phyloP scores from a whole-genome alignment of 306 rosid genomes.

The Citrullus mucosospermus region DNA sequence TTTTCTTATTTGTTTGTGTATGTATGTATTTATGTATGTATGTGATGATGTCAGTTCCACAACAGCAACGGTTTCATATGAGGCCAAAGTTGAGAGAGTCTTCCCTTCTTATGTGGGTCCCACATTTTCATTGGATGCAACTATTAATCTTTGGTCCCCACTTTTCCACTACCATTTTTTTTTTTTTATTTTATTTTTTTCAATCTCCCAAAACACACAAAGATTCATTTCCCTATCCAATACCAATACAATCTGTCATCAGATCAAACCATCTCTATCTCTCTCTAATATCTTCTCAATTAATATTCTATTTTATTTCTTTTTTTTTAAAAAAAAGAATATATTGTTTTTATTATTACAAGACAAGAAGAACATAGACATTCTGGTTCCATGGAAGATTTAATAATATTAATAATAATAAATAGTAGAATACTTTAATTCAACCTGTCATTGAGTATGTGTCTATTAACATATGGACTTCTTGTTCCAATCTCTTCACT shows the following conservation, averaged over 20 bases:
- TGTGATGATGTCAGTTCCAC: neutral
- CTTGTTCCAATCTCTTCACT: too few relatives aligned
- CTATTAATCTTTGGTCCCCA: neutral
- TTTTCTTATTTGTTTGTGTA: too few relatives aligned
- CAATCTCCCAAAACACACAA: neutral
- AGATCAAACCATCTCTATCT: neutral
- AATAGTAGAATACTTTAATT: too few relatives aligned
- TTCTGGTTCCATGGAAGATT: neutral
- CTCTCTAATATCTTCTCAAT: neutral
- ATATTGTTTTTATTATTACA: neutral
- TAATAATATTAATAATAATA: too few relatives aligned
- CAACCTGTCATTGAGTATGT: too few relatives aligned
- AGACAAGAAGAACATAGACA: neutral
- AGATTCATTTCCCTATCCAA: neutral
- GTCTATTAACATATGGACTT: too few relatives aligned
- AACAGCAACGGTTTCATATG: constrained; percentile 2
- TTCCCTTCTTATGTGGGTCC: neutral
- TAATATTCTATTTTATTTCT: neutral
- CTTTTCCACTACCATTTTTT: neutral
- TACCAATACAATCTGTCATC: neutral
- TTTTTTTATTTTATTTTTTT: too few relatives aligned
- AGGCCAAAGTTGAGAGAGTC: neutral
- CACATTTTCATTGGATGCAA: neutral
- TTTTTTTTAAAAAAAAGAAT: neutral
- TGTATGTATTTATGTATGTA: neutral